These are phyloP conservation scores for Ochromonas danica DNA, from an alignment of 108 stramenopile genomes.

Conservation along the genomic window DNA sequence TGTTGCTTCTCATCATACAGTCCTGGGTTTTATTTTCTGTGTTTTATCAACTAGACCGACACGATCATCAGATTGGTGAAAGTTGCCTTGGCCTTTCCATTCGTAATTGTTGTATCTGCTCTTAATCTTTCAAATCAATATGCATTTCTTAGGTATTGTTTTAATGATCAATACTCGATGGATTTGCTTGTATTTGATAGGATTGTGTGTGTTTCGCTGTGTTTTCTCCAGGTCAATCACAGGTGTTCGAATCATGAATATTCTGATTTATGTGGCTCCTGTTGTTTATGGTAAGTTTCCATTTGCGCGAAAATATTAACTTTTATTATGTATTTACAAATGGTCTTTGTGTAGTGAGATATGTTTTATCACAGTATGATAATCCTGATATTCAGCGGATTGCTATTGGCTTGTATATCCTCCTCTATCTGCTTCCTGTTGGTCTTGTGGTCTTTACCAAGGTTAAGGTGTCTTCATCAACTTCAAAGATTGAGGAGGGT, in stretches of 20 bases:
- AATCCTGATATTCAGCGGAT: background rate
- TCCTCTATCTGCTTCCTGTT: conserved; percentile 24
- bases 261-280: conserved; percentile 32
- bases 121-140: conserved; percentile 29
- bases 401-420: conserved; percentile 27
- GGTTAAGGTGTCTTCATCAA: conserved; percentile 5
- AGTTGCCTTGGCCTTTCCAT: conserved; percentile 27
- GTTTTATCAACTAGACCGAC: background rate
- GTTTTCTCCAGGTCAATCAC: conserved; percentile 11
- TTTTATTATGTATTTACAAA: background rate
- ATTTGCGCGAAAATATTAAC: background rate
- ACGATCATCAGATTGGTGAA: conserved; percentile 14
- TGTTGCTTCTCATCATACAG: too few relatives aligned
- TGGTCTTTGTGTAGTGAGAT: background rate
- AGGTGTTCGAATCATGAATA: conserved; percentile 18
- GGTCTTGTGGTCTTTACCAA: conserved; percentile 27
- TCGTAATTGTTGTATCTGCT: conserved; percentile 31
- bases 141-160: background rate
- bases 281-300: background rate
- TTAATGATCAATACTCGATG: background rate
- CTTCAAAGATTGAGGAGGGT: conserved; percentile 12
- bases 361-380: background rate
- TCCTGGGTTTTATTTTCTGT: too few relatives aligned
- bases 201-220: background rate
- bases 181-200: background rate